Conservation (phyloP, 75 land plant genomes). For the Cunninghamia lanceolata region DNA sequence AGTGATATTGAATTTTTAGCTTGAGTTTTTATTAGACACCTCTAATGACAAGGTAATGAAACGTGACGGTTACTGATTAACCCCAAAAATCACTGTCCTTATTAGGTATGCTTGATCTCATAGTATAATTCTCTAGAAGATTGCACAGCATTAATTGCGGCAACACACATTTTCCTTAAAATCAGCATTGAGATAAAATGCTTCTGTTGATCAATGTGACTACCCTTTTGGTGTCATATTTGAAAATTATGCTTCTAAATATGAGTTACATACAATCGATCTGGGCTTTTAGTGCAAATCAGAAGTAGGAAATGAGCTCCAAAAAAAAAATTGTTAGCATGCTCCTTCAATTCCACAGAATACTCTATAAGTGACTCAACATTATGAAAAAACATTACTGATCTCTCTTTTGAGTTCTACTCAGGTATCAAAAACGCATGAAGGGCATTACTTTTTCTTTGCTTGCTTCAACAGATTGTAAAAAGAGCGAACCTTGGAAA, state of each 20-base stretch:
- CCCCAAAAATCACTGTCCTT: neutral
- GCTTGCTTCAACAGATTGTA: neutral
- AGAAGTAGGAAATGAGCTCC: neutral
- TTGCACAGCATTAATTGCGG: neutral
- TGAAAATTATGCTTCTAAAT: neutral
- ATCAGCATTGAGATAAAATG: neutral
- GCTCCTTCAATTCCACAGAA: neutral
- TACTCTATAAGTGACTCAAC: neutral
- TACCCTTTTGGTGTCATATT: neutral
- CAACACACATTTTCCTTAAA: neutral
- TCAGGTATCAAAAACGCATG: neutral
- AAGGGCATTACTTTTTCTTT: neutral
- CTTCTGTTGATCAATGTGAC: neutral
- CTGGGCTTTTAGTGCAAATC: neutral
- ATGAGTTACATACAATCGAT: neutral
- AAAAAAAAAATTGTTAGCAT: neutral
- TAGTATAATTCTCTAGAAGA: neutral
- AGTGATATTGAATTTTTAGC: neutral
- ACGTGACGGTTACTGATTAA: neutral
- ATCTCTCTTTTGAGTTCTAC: neutral
- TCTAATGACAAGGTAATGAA: neutral
- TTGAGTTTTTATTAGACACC: neutral
- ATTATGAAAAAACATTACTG: neutral
- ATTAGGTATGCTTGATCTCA: neutral
- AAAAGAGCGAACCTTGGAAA: slow-evolving; percentile 66